These are phyloP conservation scores for Zygotorulaspora danielsina DNA, from an alignment of 805 yeast species.

Conservation along the genomic window DNA sequence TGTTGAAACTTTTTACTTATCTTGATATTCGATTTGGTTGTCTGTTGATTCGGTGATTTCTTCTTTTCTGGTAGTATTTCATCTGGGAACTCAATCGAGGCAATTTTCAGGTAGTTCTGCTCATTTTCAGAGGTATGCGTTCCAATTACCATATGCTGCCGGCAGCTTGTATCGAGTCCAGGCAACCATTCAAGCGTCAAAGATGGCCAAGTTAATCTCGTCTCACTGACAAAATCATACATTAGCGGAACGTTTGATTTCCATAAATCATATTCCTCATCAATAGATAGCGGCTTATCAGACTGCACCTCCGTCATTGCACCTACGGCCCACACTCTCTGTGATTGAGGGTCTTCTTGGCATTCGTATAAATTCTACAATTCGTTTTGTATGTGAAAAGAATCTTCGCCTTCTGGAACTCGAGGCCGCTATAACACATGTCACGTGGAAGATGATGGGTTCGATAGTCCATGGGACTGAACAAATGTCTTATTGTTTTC, in stretches of 20 bases:
- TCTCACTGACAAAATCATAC: conserved; percentile 80
- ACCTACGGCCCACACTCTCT: too few relatives aligned
- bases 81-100: conserved; percentile 54
- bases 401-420: background rate
- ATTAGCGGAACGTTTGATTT: conserved; percentile 72
- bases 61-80: conserved; percentile 33
- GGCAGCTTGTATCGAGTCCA: conserved; percentile 26
- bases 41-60: conserved; percentile 27
- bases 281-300: conserved; percentile 34
- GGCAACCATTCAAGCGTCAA: conserved; percentile 78
- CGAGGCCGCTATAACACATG: background rate
- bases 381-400: background rate
- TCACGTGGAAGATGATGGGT: too few relatives aligned
- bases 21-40: conserved; percentile 46
- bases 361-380: too few relatives aligned
- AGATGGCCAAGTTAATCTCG: conserved; percentile 79
- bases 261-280: conserved; percentile 72
- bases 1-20: conserved; percentile 59
- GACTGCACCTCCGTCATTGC: conserved; percentile 14
- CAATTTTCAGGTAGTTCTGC: conserved; percentile 60
- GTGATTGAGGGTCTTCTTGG: background rate
- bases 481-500: too few relatives aligned
- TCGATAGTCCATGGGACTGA: too few relatives aligned
- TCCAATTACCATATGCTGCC: conserved; percentile 56
- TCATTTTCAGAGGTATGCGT: conserved; percentile 74